Conservation (phyloP, 805 yeast species). For the Sungouiozyma intestinalis region DNA sequence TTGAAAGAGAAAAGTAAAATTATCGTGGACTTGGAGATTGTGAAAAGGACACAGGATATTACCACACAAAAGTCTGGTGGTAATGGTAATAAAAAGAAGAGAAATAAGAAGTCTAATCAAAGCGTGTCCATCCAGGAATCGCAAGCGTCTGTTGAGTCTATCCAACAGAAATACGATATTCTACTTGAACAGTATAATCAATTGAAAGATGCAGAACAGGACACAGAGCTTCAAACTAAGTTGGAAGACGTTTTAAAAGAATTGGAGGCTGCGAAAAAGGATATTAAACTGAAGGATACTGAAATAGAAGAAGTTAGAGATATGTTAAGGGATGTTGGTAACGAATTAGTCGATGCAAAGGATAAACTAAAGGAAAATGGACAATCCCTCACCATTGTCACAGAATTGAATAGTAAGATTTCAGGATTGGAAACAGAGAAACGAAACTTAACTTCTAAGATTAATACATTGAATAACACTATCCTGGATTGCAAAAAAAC, state of each 20-base stretch:
- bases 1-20: background rate
- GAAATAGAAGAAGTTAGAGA: constrained; percentile 67
- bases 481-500: constrained; percentile 14
- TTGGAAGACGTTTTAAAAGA: constrained; percentile 10
- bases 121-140: background rate
- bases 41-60: background rate
- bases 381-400: background rate
- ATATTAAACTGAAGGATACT: constrained; percentile 36
- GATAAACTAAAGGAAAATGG: constrained; percentile 39
- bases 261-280: constrained; percentile 15
- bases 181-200: background rate
- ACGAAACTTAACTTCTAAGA: constrained; percentile 8
- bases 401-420: constrained; percentile 9
- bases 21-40: background rate
- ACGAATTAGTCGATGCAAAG: constrained; percentile 63
- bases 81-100: background rate
- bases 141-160: background rate
- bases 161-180: background rate
- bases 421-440: constrained; percentile 8
- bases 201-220: background rate
- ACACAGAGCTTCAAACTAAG: background rate
- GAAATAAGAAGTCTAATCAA: background rate
- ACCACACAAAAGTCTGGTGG: background rate
- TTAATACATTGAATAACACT: constrained; percentile 10
- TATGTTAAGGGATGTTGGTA: constrained; percentile 66